Evolutionary conservation across 2,329 filamentous ascomycete genomes (phyloP).

Genomic region (Penicillium psychrosexuale): DNA sequence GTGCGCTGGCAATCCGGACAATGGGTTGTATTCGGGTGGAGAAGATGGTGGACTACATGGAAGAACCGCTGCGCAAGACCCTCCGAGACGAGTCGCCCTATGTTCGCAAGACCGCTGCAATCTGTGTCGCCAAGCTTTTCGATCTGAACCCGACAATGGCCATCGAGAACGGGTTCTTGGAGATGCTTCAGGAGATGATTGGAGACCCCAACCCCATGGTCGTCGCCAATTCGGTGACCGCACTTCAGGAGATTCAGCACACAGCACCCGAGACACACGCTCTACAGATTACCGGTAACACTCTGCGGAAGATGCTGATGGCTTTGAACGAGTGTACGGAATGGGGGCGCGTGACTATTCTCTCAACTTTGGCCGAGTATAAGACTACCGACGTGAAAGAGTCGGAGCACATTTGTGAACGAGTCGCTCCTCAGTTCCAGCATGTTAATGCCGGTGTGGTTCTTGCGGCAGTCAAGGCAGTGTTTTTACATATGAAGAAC

Average conservation of each 20-base stretch:
- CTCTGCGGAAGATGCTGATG: conserved; percentile 92
- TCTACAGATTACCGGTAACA: conserved; percentile 74
- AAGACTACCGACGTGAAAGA: conserved; percentile 85
- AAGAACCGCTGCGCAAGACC: conserved; percentile 93
- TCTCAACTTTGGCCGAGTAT: conserved; percentile 87
- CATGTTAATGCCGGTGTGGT: conserved; percentile 98
- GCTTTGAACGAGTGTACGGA: conserved; percentile 97
- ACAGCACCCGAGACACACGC: conserved; percentile 87
- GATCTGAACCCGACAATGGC: conserved; percentile 91
- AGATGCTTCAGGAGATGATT: conserved; percentile 90
- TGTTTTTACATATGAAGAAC: conserved; percentile 92
- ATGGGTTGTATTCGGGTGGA: conserved; percentile 99
- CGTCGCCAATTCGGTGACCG: conserved; percentile 94
- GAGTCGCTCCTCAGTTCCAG: conserved; percentile 94
- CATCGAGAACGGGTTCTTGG: conserved; percentile 93
- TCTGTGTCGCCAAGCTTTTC: conserved; percentile 97
- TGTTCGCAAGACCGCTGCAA: conserved; percentile 94
- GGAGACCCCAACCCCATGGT: conserved; percentile 99
- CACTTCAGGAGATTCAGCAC: conserved; percentile 86
- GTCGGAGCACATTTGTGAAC: conserved; percentile 95
- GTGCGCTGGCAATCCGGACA: conserved; percentile 91
- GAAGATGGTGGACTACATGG: conserved; percentile 99
- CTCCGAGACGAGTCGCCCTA: conserved; percentile 96
- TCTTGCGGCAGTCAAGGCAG: conserved; percentile 93
- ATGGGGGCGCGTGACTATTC: conserved; percentile 93